phyloP scores from a whole-genome alignment of 73 alveolate species.

The Symbiodinium natans region DNA sequence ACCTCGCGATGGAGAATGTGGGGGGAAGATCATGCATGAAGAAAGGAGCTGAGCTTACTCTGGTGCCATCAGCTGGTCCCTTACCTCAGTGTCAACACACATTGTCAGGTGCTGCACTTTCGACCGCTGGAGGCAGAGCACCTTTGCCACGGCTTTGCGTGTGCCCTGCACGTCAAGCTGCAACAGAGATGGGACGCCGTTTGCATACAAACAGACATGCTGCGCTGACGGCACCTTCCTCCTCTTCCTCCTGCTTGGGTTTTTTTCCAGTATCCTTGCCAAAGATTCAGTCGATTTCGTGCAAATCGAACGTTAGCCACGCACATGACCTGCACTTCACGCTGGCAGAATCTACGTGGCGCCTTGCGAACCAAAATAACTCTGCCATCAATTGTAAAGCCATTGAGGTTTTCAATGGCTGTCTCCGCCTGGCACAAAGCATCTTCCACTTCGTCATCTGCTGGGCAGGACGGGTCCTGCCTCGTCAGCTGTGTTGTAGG shows the following conservation, averaged over 20 bases:
- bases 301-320: too few species aligned
- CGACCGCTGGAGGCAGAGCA: neutral
- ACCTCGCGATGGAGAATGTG: neutral
- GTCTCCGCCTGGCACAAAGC: neutral
- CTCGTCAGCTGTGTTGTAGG: neutral
- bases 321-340: neutral
- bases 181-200: neutral
- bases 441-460: too few species aligned
- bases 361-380: neutral
- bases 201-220: neutral
- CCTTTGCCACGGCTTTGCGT: neutral
- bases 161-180: neutral
- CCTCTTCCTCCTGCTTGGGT: neutral
- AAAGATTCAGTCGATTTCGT: neutral
- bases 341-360: too few species aligned
- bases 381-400: neutral
- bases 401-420: slow-evolving; percentile 1
- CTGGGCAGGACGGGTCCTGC: too few species aligned
- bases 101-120: neutral
- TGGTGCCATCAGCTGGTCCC: neutral
- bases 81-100: neutral
- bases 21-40: neutral
- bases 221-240: neutral
- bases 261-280: neutral
- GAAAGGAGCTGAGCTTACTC: neutral